phyloP scores from a whole-genome alignment of 1,139 yeast genomes.

The Lodderomyces elongisporus region DNA sequence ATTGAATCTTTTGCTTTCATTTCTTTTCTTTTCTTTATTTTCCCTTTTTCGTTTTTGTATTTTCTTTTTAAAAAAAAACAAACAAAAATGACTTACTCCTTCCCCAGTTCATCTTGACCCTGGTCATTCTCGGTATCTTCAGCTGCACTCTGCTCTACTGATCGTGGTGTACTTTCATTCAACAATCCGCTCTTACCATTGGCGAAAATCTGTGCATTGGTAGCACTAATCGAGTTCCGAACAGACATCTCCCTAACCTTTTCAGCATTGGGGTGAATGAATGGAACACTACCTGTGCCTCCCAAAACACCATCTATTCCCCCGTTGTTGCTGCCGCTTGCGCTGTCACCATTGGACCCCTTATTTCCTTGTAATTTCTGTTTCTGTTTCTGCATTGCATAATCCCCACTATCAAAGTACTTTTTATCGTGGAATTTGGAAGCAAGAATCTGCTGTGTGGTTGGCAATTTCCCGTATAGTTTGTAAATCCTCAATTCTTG shows the following conservation, averaged over 20 bases:
- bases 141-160: constrained; percentile 1
- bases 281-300: constrained; percentile 36
- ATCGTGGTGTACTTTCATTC: constrained; percentile 42
- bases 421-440: constrained; percentile 83
- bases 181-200: constrained; percentile 45
- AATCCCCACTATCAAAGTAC: constrained; percentile 96
- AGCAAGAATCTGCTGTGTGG: constrained; percentile 75
- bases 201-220: constrained; percentile 40
- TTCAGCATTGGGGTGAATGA: constrained; percentile 48
- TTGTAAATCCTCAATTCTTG: constrained; percentile 68
- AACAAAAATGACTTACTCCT: neutral
- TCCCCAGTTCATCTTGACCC: neutral
- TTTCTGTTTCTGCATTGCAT: constrained; percentile 75
- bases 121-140: neutral
- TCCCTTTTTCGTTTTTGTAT: too few species aligned
- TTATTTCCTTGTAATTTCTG: constrained; percentile 24
- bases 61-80: neutral
- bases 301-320: constrained; percentile 22
- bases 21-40: neutral
- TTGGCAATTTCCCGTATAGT: constrained; percentile 85
- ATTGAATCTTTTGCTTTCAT: neutral
- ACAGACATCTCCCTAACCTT: constrained; percentile 45
- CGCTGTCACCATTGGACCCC: constrained; percentile 10
- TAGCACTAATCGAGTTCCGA: constrained; percentile 42
- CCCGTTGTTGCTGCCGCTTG: constrained; percentile 16